Evolutionary conservation across 192 early-diverging fungal genomes (phyloP).

Genomic region (Haplosporangium gracile): DNA sequence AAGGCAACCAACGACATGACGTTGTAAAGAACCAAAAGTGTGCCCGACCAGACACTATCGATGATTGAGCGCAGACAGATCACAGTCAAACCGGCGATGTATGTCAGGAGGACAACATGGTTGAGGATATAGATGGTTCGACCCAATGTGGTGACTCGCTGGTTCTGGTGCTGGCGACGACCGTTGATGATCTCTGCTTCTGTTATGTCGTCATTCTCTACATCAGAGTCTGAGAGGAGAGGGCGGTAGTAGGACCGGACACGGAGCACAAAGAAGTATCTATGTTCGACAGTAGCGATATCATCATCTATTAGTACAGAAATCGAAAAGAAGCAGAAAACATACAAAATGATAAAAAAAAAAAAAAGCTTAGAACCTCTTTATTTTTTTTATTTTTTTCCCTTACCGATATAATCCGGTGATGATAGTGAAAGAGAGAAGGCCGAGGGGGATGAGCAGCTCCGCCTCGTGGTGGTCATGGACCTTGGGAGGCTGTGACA

Average conservation of each 20-base stretch:
- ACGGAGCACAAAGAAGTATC: constrained; percentile 44
- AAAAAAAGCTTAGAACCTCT: not conserved
- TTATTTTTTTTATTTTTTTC: not conserved
- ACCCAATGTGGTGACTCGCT: constrained; percentile 23
- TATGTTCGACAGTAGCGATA: not conserved
- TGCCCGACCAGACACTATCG: constrained; percentile 58
- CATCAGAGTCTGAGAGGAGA: constrained; percentile 14
- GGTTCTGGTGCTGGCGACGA: not conserved
- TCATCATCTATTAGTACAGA: not conserved
- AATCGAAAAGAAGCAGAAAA: not conserved
- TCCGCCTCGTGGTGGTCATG: constrained; percentile 34
- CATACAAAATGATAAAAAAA: no score
- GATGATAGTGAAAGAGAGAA: constrained; percentile 39
- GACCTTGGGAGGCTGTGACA: not conserved
- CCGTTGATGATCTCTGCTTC: not conserved
- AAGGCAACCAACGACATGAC: constrained; percentile 57
- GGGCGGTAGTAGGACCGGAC: constrained; percentile 39
- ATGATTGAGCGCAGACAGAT: constrained; percentile 56
- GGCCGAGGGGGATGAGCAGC: constrained; percentile 37
- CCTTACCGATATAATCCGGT: constrained; percentile 31
- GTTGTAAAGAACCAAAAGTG: constrained; percentile 58
- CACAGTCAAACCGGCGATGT: constrained; percentile 50
- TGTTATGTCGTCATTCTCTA: constrained; percentile 8
- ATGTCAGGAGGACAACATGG: constrained; percentile 43
- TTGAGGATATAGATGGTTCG: constrained; percentile 41